phyloP scores from a whole-genome alignment of 2,329 filamentous ascomycete species.

The Xylariaceae sp. region DNA sequence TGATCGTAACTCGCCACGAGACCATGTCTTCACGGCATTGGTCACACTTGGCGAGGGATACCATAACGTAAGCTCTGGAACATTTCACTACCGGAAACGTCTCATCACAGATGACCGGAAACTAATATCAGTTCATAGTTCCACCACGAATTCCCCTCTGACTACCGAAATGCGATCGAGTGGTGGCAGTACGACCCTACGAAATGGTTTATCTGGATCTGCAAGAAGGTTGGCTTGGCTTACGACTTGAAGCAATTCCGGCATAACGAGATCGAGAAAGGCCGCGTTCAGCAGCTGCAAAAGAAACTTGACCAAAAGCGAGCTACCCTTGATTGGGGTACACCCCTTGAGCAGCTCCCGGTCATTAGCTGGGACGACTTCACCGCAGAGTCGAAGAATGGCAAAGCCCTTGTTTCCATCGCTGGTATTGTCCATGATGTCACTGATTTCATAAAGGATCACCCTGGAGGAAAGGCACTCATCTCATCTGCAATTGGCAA shows the following conservation, averaged over 20 bases:
- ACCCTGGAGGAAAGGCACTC: conserved; percentile 64
- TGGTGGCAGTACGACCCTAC: conserved; percentile 70
- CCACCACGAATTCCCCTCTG: conserved; percentile 68
- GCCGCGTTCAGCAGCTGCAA: conserved; percentile 61
- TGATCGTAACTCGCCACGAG: conserved; percentile 65
- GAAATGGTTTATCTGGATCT: conserved; percentile 66
- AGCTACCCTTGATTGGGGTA: conserved; percentile 60
- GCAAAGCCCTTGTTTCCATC: conserved; percentile 56
- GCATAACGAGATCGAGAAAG: conserved; percentile 78
- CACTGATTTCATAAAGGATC: conserved; percentile 62
- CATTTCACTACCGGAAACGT: neutral
- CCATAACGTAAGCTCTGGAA: conserved; percentile 48
- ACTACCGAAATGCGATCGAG: conserved; percentile 67
- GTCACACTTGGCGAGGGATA: conserved; percentile 66
- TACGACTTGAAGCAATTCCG: conserved; percentile 85
- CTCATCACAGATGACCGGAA: neutral
- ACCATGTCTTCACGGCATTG: conserved; percentile 63
- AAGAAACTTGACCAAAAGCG: conserved; percentile 67
- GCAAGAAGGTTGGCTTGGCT: conserved; percentile 63
- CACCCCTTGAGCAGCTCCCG: conserved; percentile 51
- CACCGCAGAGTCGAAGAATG: conserved; percentile 60
- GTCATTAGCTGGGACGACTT: conserved; percentile 56
- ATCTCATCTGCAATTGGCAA: conserved; percentile 62
- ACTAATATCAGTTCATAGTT: conserved; percentile 37
- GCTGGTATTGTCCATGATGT: conserved; percentile 64